A percentile compares a stretch with the other conserved stretches of the same genome.
Conservation (phyloP, 73 alveolate species). For the Durusdinium trenchii region DNA sequence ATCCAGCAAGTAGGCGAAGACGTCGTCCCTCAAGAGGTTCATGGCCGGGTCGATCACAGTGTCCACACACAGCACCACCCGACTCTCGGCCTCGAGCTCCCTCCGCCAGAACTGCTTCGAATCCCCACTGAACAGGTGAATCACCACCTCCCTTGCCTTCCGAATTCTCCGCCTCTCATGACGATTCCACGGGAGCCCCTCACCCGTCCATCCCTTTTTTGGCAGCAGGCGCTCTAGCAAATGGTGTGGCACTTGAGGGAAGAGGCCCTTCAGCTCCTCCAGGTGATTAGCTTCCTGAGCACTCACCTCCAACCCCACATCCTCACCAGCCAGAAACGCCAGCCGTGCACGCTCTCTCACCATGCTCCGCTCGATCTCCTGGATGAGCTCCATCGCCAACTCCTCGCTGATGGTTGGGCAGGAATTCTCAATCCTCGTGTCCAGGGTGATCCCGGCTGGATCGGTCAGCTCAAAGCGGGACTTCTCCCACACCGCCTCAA, state of each 20-base stretch:
- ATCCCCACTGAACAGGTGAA: slow-evolving; percentile 3
- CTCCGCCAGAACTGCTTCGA: neutral
- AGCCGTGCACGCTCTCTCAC: neutral
- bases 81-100: too few relatives aligned
- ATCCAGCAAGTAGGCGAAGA: neutral
- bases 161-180: neutral
- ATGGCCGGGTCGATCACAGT: too few relatives aligned
- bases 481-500: neutral
- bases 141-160: neutral
- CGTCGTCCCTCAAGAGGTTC: too few relatives aligned
- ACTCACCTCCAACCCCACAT: too few relatives aligned
- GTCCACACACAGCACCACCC: too few relatives aligned
- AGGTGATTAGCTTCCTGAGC: neutral
- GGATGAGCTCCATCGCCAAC: slow-evolving; percentile 3
- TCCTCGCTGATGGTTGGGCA: neutral
- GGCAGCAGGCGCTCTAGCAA: neutral
- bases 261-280: neutral
- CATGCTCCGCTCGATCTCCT: neutral
- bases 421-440: neutral
- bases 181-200: neutral
- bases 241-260: neutral
- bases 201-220: neutral
- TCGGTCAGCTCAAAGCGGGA: neutral
- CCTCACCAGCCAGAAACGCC: neutral
- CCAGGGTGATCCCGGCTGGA: neutral